phyloP scores from a whole-genome alignment of 192 early-diverging fungal species.

The Gigaspora rosea region DNA sequence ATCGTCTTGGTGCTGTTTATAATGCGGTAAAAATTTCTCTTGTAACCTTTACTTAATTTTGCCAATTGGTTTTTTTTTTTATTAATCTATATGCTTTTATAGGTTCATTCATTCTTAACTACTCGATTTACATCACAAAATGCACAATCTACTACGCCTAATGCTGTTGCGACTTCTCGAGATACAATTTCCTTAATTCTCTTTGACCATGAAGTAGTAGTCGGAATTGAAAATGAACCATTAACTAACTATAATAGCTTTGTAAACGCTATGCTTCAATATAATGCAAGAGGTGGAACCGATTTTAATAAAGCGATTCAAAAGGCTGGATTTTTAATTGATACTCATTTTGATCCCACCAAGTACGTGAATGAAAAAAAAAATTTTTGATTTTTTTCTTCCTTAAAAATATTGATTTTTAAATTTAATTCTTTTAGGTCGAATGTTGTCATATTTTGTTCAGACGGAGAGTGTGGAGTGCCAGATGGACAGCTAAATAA shows the following conservation, averaged over 20 bases:
- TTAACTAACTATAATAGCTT: neutral
- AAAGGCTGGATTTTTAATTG: conserved; percentile 13
- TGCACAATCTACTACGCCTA: neutral
- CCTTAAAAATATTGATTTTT: neutral
- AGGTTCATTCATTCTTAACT: conserved; percentile 24
- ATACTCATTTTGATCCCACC: conserved; percentile 18
- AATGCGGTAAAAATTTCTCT: neutral
- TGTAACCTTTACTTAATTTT: neutral
- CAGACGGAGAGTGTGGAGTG: conserved; percentile 21
- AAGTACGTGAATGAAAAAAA: neutral
- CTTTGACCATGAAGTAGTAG: neutral
- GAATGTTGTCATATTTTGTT: conserved; percentile 34
- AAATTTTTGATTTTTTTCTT: too few relatives aligned
- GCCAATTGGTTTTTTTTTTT: too few relatives aligned
- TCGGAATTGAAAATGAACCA: conserved; percentile 17
- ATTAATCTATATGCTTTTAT: neutral
- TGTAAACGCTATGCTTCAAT: conserved; percentile 14
- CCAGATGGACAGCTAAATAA: neutral
- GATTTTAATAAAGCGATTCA: conserved; percentile 13
- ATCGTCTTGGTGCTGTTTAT: conserved; percentile 33
- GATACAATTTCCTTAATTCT: conserved; percentile 33
- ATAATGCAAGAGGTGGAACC: conserved; percentile 24
- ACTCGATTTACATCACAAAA: conserved; percentile 5
- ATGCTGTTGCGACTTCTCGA: neutral
- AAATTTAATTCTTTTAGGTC: neutral